Base-by-base conservation (phyloP, 345 rosid species). In the Dipteronia dyeriana region DNA sequence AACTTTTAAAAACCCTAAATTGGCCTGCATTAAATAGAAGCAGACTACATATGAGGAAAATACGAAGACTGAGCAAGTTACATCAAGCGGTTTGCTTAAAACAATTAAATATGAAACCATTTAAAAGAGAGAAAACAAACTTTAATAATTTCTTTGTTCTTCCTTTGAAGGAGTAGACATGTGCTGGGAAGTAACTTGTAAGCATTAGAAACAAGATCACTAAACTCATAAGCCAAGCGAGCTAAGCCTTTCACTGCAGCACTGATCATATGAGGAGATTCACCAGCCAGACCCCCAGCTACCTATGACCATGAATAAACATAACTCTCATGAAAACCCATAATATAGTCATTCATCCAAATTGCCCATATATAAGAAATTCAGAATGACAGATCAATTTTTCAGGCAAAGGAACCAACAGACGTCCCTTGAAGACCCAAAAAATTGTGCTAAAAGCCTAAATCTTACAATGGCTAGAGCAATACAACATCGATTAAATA, bases 181-280 rank as follows among this genome's bases (percentile, higher is more conserved):
- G 99, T 87, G 79, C 94, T 88, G n/a, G 99, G 98, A 75, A 92
- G 93, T 76, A 96, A 80, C 83, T 83, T 86, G 90, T 82, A 94
- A 25, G 93, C 95, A 76, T 84, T 86, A 79, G 97, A 84, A 77
- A 96, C 79, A 76, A 96, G 97, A 73, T 94, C 99, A 22, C 98
- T 87, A 65, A 96, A 96, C 85, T 96, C 99, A 74, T 96, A 92
- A 51, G 97, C 91, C 84, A 94, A 81, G 73, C 98, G 97, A 79
- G 99, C 97, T 78, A 96, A 81, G 78, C 97, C 99, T 87, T 90
- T 96, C 70, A 90, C 89, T 20, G 98, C 98, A 78, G 98, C 98
- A 88, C 98, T 96, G 79, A 96, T 89, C 97, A 94, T 89, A 82
- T 94, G 95, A 73, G 99, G 98, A 84, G 89, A 87, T 82, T 94